Conservation (phyloP, 768 basidiomycete species). For the Rhizopogon rudus region DNA sequence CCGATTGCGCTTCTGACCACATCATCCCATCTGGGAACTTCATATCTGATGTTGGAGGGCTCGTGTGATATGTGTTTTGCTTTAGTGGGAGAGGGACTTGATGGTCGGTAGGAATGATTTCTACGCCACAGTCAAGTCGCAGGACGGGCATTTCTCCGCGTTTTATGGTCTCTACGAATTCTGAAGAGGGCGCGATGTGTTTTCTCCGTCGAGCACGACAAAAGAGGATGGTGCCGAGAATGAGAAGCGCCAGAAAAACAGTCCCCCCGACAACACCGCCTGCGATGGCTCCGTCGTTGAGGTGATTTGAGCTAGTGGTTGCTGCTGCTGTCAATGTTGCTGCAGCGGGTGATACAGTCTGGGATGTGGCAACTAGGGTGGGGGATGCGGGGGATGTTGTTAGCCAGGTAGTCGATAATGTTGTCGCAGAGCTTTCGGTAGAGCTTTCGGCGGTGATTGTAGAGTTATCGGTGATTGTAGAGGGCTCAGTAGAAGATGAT, state of each 20-base stretch:
- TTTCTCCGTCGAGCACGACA: conserved; percentile 35
- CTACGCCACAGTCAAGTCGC: conserved; percentile 21
- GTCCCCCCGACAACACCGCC: conserved; percentile 51
- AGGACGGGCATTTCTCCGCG: conserved; percentile 19
- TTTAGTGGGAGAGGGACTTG: conserved; percentile 9
- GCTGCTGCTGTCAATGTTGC: conserved; percentile 1
- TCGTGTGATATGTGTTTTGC: conserved; percentile 10
- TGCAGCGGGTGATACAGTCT: neutral
- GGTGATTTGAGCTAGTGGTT: conserved; percentile 8
- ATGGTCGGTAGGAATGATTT: conserved; percentile 5
- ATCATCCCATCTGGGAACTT: conserved; percentile 11
- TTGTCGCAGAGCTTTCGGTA: too few relatives aligned
- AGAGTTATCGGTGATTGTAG: too few relatives aligned
- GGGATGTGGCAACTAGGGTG: too few relatives aligned
- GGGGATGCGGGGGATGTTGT: neutral
- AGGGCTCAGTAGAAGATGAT: neutral
- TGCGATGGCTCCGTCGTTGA: conserved; percentile 43
- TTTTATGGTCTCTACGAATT: conserved; percentile 39
- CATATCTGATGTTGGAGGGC: conserved; percentile 3
- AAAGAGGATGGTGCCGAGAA: conserved; percentile 32
- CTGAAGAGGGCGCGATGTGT: conserved; percentile 53
- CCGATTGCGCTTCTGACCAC: conserved; percentile 8
- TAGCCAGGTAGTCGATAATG: too few relatives aligned
- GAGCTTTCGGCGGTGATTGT: too few relatives aligned
- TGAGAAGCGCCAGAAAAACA: conserved; percentile 31